phyloP scores from a whole-genome alignment of 164 flowering plant genomes.

The Warburgia ugandensis region DNA sequence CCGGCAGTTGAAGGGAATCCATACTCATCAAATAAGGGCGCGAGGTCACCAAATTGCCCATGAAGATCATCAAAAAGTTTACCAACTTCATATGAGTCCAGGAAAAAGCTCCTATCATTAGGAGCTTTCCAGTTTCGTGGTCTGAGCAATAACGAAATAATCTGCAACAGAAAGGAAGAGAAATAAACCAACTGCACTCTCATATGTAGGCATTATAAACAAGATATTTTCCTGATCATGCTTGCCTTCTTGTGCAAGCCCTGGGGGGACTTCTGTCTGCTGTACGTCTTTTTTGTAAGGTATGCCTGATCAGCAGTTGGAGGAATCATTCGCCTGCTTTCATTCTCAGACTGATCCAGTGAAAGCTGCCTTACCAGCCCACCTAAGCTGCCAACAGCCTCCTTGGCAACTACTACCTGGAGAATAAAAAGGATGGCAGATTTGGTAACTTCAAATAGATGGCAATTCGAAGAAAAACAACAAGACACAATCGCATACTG shows the following conservation, averaged over 20 bases:
- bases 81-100: slow-evolving; percentile 96
- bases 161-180: slow-evolving; percentile 45
- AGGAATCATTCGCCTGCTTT: slow-evolving; percentile 88
- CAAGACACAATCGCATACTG: slow-evolving; percentile 83
- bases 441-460: slow-evolving; percentile 7
- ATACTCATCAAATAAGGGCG: slow-evolving; percentile 98
- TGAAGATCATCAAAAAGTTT: slow-evolving; percentile 99
- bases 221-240: neutral
- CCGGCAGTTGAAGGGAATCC: slow-evolving; percentile 97
- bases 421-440: slow-evolving; percentile 13
- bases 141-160: slow-evolving; percentile 75
- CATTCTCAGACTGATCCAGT: slow-evolving; percentile 97
- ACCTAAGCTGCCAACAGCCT: slow-evolving; percentile 84
- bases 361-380: slow-evolving; percentile 95
- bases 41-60: slow-evolving; percentile 98
- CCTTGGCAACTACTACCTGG: slow-evolving; percentile 98
- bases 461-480: no score
- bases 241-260: slow-evolving; percentile 92
- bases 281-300: slow-evolving; percentile 50
- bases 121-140: slow-evolving; percentile 98
- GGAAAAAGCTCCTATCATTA: slow-evolving; percentile 69
- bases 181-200: slow-evolving; percentile 2
- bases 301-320: slow-evolving; percentile 46
- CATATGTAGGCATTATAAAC: neutral
- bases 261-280: slow-evolving; percentile 81